Evolutionary conservation across 2,329 filamentous ascomycete species (phyloP).

Genomic region (Xylaria sp.): DNA sequence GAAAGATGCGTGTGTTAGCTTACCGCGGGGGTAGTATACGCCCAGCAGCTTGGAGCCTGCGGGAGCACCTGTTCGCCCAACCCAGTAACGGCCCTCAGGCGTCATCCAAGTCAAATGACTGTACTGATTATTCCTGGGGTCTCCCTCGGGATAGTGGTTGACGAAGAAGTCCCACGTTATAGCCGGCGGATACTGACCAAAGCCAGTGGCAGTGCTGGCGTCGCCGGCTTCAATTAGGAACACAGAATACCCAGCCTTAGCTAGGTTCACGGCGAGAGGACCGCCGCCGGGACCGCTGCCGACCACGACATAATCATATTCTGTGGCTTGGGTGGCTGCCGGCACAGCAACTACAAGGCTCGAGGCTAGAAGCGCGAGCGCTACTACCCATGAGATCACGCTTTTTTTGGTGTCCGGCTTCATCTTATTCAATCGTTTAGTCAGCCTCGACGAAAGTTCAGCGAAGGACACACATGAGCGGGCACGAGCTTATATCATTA

Average conservation of each 20-base stretch:
- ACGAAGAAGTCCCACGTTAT: conserved; percentile 66
- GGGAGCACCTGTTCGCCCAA: conserved; percentile 37
- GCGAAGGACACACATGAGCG: neutral
- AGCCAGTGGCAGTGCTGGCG: conserved; percentile 52
- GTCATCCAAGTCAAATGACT: conserved; percentile 39
- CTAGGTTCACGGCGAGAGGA: conserved; percentile 61
- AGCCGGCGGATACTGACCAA: conserved; percentile 51
- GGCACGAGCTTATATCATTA: conserved; percentile 26
- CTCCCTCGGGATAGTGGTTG: conserved; percentile 59
- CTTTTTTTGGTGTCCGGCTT: conserved; percentile 20
- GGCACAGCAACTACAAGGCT: conserved; percentile 10
- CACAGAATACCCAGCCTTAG: conserved; percentile 61
- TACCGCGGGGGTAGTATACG: conserved; percentile 45
- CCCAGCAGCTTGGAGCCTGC: conserved; percentile 41
- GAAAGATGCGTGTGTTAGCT: neutral
- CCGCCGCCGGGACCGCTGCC: conserved; percentile 60
- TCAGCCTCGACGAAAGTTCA: neutral
- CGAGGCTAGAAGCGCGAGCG: conserved; percentile 10
- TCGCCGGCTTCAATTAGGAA: conserved; percentile 65
- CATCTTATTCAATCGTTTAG: conserved; percentile 13
- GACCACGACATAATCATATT: conserved; percentile 54
- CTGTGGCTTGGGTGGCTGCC: conserved; percentile 21
- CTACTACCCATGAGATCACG: conserved; percentile 11
- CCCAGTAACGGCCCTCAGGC: conserved; percentile 33
- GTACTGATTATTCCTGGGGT: conserved; percentile 56